Evolutionary conservation across 768 basidiomycete species (phyloP).

Genomic region (Sistotremastrum niveocremeum): DNA sequence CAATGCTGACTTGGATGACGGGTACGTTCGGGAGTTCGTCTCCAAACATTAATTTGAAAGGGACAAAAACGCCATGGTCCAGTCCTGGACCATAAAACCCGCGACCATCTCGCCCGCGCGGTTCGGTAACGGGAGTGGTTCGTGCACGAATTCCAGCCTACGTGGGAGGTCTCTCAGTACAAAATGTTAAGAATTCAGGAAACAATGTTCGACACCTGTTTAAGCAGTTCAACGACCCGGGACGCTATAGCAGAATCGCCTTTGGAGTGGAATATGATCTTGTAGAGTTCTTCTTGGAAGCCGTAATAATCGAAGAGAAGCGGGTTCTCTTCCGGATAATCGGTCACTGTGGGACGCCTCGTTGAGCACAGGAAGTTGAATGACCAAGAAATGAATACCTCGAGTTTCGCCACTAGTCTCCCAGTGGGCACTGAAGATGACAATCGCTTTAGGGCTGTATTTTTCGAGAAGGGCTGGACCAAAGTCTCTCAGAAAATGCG

Average conservation of each 20-base stretch:
- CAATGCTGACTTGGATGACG: conserved; percentile 58
- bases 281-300: conserved; percentile 44
- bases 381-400: conserved; percentile 23
- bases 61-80: conserved; percentile 73
- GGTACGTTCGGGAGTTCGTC: conserved; percentile 47
- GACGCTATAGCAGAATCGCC: conserved; percentile 46
- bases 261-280: conserved; percentile 51
- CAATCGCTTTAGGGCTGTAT: conserved; percentile 65
- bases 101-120: conserved; percentile 51
- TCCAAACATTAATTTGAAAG: conserved; percentile 70
- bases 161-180: background rate
- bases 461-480: conserved; percentile 50
- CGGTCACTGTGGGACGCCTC: conserved; percentile 36
- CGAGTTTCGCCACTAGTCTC: conserved; percentile 47
- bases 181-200: background rate
- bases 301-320: conserved; percentile 65
- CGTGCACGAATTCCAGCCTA: conserved; percentile 44
- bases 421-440: conserved; percentile 79
- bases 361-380: background rate
- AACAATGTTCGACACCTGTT: conserved; percentile 25
- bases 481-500: conserved; percentile 48
- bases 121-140: conserved; percentile 32
- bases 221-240: conserved; percentile 46
- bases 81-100: conserved; percentile 52
- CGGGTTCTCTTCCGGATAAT: conserved; percentile 68